Conservation (phyloP, 2,329 filamentous ascomycete species). For the Septoria petroselini region DNA sequence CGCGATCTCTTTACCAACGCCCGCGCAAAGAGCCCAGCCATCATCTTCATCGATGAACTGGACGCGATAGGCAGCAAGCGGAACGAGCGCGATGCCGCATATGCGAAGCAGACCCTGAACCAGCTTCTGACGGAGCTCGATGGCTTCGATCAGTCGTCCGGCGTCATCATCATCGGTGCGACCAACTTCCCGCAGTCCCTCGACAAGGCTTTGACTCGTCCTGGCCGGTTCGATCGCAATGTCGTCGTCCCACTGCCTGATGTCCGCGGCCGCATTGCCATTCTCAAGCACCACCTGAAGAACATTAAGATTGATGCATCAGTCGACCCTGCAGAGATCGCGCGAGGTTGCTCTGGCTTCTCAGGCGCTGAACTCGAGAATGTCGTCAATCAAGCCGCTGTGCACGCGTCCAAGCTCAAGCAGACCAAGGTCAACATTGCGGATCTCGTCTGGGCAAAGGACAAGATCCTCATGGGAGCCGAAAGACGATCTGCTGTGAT, state of each 20-base stretch:
- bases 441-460: slow-evolving; percentile 96
- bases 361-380: slow-evolving; percentile 96
- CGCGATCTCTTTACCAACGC: slow-evolving; percentile 86
- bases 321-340: slow-evolving; percentile 79
- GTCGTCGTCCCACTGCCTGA: slow-evolving; percentile 86
- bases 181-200: slow-evolving; percentile 94
- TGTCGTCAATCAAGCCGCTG: slow-evolving; percentile 91
- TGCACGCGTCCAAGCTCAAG: slow-evolving; percentile 88
- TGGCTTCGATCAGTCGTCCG: slow-evolving; percentile 90
- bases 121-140: slow-evolving; percentile 95
- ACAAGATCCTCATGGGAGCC: slow-evolving; percentile 95
- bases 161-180: slow-evolving; percentile 91
- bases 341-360: slow-evolving; percentile 82
- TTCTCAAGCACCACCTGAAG: slow-evolving; percentile 88
- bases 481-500: slow-evolving; percentile 89
- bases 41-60: slow-evolving; percentile 92
- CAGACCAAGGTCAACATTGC: slow-evolving; percentile 68
- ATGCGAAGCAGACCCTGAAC: slow-evolving; percentile 96
- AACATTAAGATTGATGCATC: slow-evolving; percentile 78
- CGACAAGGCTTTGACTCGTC: slow-evolving; percentile 90
- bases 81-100: slow-evolving; percentile 87
- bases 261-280: slow-evolving; percentile 86
- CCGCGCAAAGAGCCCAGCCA: slow-evolving; percentile 80
- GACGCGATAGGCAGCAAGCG: slow-evolving; percentile 93
- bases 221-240: slow-evolving; percentile 92